Evolutionary conservation across 2,329 filamentous ascomycete species (phyloP).

Genomic region (Aspergillus fijiensis): DNA sequence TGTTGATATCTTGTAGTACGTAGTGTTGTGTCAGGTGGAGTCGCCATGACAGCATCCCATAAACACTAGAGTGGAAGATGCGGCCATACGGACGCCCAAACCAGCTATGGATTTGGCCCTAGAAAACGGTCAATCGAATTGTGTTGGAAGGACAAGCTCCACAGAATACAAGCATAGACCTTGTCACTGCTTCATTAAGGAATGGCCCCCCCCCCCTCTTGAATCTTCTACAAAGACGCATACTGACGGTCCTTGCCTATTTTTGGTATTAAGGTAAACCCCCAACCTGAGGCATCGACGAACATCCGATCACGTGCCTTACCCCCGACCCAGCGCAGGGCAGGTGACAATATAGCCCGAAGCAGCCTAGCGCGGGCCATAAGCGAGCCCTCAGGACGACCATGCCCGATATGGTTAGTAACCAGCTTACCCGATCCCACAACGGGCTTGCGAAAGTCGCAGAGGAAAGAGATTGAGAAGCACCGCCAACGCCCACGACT

Average conservation of each 20-base stretch:
- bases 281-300: background rate
- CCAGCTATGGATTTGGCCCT: no score
- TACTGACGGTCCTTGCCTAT: no score
- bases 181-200: no score
- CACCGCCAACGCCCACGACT: conserved; percentile 30
- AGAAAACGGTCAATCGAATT: no score
- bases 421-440: conserved; percentile 41
- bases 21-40: background rate
- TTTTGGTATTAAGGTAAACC: no score
- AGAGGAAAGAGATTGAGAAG: conserved; percentile 9
- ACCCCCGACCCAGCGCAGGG: background rate
- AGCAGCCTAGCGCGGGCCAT: conserved; percentile 23
- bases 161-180: no score
- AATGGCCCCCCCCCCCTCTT: no score
- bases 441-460: conserved; percentile 37
- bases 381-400: conserved; percentile 38
- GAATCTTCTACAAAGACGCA: no score
- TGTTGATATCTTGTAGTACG: no score
- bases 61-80: no score
- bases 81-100: no score
- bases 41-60: background rate
- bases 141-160: no score
- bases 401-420: conserved; percentile 32
- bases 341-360: background rate
- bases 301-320: background rate